Conservation (phyloP, 805 yeast species). For the Candida michaelii region DNA sequence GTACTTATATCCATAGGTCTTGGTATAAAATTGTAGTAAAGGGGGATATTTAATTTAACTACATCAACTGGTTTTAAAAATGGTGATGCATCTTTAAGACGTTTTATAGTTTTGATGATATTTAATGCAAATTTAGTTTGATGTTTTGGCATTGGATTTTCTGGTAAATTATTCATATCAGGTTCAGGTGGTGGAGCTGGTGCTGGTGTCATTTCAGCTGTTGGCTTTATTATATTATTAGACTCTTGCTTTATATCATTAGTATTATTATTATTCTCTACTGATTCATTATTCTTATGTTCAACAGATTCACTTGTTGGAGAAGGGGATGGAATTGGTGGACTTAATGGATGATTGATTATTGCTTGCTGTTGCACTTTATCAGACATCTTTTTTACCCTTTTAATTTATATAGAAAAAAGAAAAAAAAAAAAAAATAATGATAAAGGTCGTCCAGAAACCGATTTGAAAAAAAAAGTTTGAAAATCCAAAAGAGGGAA, state of each 20-base stretch:
- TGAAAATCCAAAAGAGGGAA: constrained; percentile 4
- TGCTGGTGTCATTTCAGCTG: constrained; percentile 47
- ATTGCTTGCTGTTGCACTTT: constrained; percentile 4
- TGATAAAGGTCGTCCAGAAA: constrained; percentile 2
- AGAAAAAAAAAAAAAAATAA: not conserved
- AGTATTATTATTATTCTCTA: too few species aligned
- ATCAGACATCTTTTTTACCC: not conserved
- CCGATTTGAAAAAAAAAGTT: constrained; percentile 5
- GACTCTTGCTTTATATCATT: not conserved
- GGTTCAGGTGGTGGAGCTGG: constrained; percentile 76
- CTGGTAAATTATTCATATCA: constrained; percentile 67
- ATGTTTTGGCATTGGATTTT: constrained; percentile 71
- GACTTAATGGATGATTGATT: constrained; percentile 15
- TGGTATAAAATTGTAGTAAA: constrained; percentile 77
- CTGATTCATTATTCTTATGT: not conserved
- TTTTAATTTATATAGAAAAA: not conserved
- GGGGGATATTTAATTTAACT: constrained; percentile 84
- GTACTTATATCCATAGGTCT: constrained; percentile 94
- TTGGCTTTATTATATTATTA: not conserved
- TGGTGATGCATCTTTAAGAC: constrained; percentile 91
- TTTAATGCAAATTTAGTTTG: constrained; percentile 79
- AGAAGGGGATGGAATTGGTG: constrained; percentile 45
- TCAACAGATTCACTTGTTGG: constrained; percentile 18
- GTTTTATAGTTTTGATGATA: constrained; percentile 79
- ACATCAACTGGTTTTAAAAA: constrained; percentile 89